Evolutionary conservation across 1,284 basidiomycete genomes (phyloP).

Genomic region (Vanrija sp.): DNA sequence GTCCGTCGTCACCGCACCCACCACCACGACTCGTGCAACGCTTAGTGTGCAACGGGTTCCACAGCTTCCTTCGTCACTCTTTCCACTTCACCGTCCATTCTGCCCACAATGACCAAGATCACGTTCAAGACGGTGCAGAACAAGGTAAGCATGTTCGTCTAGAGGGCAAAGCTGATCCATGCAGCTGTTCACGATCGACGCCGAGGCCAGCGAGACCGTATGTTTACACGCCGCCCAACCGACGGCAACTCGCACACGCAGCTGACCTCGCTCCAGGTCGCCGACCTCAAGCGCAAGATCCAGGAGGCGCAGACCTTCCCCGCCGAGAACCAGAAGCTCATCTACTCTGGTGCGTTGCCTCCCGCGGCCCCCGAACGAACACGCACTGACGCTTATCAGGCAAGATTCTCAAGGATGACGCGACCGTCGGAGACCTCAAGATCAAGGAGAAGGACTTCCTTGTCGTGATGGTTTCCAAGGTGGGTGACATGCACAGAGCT

Average conservation of each 20-base stretch:
- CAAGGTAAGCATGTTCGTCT: constrained; percentile 76
- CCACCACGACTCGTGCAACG: too few relatives aligned
- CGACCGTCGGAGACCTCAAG: constrained; percentile 79
- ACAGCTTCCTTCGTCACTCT: not conserved
- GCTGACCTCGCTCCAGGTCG: constrained; percentile 52
- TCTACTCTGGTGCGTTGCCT: constrained; percentile 71
- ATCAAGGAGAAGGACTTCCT: constrained; percentile 99
- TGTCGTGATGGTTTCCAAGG: constrained; percentile 97
- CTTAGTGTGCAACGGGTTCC: too few relatives aligned
- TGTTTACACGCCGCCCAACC: constrained; percentile 7
- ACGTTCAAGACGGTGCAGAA: constrained; percentile 92
- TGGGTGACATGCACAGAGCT: constrained; percentile 50
- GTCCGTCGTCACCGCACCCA: too few relatives aligned
- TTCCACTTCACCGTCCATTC: not conserved
- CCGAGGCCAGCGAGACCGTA: constrained; percentile 67
- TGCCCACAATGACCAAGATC: constrained; percentile 68
- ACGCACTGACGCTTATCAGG: constrained; percentile 54
- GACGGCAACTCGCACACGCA: not conserved
- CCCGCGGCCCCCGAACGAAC: too few relatives aligned
- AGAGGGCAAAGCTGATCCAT: constrained; percentile 53
- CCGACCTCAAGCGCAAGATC: constrained; percentile 81
- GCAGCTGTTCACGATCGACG: constrained; percentile 66
- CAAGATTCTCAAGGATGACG: constrained; percentile 85
- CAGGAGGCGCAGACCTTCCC: constrained; percentile 58
- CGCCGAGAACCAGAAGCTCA: constrained; percentile 87